Percentiles rank a stretch among this genome's conserved stretches.
phyloP scores from a whole-genome alignment of 2,329 filamentous ascomycete species.

The Xylariomycetidae sp. region DNA sequence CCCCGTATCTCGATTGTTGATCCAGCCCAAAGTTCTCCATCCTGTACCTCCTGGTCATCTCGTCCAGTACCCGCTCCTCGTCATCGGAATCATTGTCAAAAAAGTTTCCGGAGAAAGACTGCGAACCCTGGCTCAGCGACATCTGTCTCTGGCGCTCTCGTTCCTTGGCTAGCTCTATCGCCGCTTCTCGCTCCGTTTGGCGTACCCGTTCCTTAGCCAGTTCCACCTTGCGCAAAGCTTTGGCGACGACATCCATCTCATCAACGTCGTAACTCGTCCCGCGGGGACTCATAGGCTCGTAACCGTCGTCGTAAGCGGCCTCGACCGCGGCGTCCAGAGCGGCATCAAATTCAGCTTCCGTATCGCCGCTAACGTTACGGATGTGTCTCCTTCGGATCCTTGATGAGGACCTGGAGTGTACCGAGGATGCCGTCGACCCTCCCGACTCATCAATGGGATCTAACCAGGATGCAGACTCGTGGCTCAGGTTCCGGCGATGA shows the following conservation, averaged over 20 bases:
- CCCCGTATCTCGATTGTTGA: conserved; percentile 54
- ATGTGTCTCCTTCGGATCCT: conserved; percentile 66
- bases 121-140: conserved; percentile 36
- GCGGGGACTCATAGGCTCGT: conserved; percentile 63
- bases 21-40: conserved; percentile 80
- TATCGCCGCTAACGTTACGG: conserved; percentile 63
- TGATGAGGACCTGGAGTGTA: conserved; percentile 75
- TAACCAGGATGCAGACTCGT: conserved; percentile 86
- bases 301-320: conserved; percentile 89
- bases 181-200: conserved; percentile 66
- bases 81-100: conserved; percentile 65
- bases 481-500: conserved; percentile 59
- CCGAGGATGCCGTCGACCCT: conserved; percentile 71
- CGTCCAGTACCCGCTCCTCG: conserved; percentile 76
- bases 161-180: conserved; percentile 56
- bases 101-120: conserved; percentile 50
- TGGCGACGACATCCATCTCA: conserved; percentile 42
- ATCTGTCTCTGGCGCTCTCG: conserved; percentile 48
- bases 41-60: conserved; percentile 79
- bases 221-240: conserved; percentile 64
- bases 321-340: conserved; percentile 94
- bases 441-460: conserved; percentile 90
- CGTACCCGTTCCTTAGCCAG: conserved; percentile 71
- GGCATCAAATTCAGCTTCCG: conserved; percentile 88
- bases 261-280: conserved; percentile 32